Evolutionary conservation across 2,329 filamentous ascomycete species (phyloP).

Genomic region (Fusarium coffeatum): DNA sequence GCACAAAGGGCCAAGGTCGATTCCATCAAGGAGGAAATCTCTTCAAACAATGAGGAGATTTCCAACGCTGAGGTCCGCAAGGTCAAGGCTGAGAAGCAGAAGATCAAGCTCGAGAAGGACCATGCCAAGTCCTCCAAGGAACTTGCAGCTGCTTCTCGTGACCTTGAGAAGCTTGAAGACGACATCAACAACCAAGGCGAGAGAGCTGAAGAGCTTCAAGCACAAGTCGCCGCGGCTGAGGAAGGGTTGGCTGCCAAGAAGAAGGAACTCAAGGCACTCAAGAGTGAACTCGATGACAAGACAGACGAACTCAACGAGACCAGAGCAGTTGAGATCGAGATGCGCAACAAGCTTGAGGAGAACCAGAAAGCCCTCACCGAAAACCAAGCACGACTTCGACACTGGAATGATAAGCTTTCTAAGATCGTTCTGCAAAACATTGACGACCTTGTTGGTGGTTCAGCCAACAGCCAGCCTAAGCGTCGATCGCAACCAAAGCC

Average conservation of each 20-base stretch:
- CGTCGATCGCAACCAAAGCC: slow-evolving; percentile 45
- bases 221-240: slow-evolving; percentile 83
- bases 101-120: slow-evolving; percentile 86
- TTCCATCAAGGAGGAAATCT: slow-evolving; percentile 85
- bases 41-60: slow-evolving; percentile 81
- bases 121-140: slow-evolving; percentile 83
- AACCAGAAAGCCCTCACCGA: slow-evolving; percentile 89
- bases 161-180: slow-evolving; percentile 81
- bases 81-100: slow-evolving; percentile 94
- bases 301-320: slow-evolving; percentile 88
- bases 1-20: slow-evolving; percentile 93
- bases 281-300: slow-evolving; percentile 88
- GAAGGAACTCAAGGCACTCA: slow-evolving; percentile 80
- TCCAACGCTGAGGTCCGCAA: slow-evolving; percentile 88
- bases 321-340: slow-evolving; percentile 91
- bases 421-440: slow-evolving; percentile 88
- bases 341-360: slow-evolving; percentile 97
- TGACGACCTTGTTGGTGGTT: slow-evolving; percentile 68
- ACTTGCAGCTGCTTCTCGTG: slow-evolving; percentile 74
- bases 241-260: slow-evolving; percentile 82
- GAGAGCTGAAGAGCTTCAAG: slow-evolving; percentile 77
- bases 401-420: slow-evolving; percentile 90
- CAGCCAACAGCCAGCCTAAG: slow-evolving; percentile 45
- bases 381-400: slow-evolving; percentile 83
- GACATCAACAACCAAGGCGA: slow-evolving; percentile 82